Base-by-base conservation (phyloP, 2,329 filamentous ascomycete genomes). In the Xylariaceae sp. region DNA sequence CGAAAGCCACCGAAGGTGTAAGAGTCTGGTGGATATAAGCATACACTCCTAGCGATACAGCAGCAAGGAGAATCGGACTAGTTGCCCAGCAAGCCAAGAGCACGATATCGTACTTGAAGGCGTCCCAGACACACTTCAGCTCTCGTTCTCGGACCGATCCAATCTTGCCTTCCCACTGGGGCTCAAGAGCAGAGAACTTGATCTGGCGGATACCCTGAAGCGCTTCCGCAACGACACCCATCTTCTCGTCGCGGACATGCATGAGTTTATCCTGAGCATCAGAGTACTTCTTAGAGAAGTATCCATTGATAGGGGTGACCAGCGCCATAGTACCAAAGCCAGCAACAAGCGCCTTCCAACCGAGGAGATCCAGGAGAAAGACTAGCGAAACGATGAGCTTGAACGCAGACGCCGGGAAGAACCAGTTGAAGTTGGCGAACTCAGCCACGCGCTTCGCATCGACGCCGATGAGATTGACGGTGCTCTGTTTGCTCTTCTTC, bases 151-250 rank as follows among this genome's bases (percentile, higher is more conserved):
- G 80, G 6, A 86, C 82, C 62, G 80, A 72, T 62, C 80, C 73
- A 70, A 94, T 89, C 62, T 86, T 88, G 13, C 80, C 77, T 70
- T 91, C 84, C 89, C 90, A 93, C 65, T 89, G 84, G 17, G 77
- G 75, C 71, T 93, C 90, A 1, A 91, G 74, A 0, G 89, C 89
- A 0, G 88, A 88, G 66, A 93, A 92, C 68, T 94, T 94, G 75
- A 94, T 90, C 72, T 94, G 90, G 1, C 89, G 83, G 64, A 93
- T 92, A 6, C 89, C 89, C 66, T 89, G 83, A 1, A 94, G 75
- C 0, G 87, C 88, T 72, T 94, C 89, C 1, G 88, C 89, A 35
- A 94, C 81, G 11, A 92, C 82, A 0, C 82, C 86, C 74, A 92
- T 80, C 73, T 92, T 93, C 57, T 84, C 79, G 71, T 93, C 90